These are phyloP conservation scores for Colletotrichum graminicola DNA, from an alignment of 2,329 filamentous ascomycete species.

Conservation along the genomic window DNA sequence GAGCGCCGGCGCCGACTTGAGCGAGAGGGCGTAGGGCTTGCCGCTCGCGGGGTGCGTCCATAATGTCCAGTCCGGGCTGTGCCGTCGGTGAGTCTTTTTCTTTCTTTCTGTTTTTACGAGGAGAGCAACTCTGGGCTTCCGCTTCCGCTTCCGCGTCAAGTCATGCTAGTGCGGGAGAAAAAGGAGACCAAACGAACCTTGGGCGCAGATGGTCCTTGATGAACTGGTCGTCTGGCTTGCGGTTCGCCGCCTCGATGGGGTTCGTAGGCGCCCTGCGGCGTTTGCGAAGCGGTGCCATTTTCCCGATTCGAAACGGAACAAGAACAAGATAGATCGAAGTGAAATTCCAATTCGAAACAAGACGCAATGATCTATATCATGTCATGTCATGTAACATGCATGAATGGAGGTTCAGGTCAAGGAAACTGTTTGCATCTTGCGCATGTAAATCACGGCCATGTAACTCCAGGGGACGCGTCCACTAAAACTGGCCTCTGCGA, in stretches of 20 bases:
- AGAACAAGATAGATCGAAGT: background rate
- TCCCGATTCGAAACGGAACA: background rate
- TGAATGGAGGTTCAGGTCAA: too few species aligned
- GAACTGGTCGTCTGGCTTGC: conserved; percentile 62
- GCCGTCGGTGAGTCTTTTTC: background rate
- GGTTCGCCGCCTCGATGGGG: conserved; percentile 63
- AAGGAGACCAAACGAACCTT: conserved; percentile 50
- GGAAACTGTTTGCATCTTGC: background rate
- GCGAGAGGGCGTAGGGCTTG: conserved; percentile 56
- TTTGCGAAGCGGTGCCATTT: conserved; percentile 32
- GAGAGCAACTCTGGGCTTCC: background rate
- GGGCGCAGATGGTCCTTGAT: conserved; percentile 60
- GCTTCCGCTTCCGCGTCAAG: too few species aligned
- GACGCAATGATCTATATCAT: background rate
- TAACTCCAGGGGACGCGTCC: conserved; percentile 13
- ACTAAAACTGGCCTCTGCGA: background rate
- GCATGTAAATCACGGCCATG: background rate
- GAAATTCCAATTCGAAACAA: background rate
- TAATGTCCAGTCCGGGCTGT: conserved; percentile 48
- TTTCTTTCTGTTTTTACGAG: background rate
- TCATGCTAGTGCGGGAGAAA: background rate
- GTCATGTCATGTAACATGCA: background rate
- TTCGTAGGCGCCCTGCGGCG: conserved; percentile 45
- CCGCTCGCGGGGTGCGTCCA: conserved; percentile 66
- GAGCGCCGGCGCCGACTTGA: conserved; percentile 58